These are phyloP conservation scores for Saturnispora quitensis DNA, from an alignment of 805 yeast species.

Conservation along the genomic window DNA sequence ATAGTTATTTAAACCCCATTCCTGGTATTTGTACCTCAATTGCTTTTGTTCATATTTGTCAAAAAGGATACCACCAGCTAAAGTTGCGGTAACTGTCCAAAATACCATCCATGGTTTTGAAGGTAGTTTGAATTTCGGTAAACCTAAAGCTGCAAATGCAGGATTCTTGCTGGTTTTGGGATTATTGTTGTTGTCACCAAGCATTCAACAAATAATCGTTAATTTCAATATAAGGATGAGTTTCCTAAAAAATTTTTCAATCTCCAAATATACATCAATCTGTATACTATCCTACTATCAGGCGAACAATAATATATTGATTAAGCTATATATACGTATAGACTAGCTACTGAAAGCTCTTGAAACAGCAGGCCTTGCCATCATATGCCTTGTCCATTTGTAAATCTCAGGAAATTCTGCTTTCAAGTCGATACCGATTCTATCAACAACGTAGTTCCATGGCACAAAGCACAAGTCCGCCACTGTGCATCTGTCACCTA, in stretches of 20 bases:
- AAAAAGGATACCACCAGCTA: slow-evolving; percentile 70
- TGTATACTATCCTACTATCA: not conserved
- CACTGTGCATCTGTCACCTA: slow-evolving; percentile 72
- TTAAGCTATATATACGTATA: not conserved
- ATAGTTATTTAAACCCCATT: slow-evolving; percentile 34
- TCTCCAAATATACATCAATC: not conserved
- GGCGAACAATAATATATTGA: not conserved
- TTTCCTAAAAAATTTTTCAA: not conserved
- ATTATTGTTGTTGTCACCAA: slow-evolving; percentile 3
- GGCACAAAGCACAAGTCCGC: slow-evolving; percentile 93
- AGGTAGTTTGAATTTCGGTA: slow-evolving; percentile 69
- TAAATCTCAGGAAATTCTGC: slow-evolving; percentile 90
- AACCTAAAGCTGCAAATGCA: slow-evolving; percentile 77
- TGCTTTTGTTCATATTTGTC: slow-evolving; percentile 68
- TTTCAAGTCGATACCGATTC: slow-evolving; percentile 82
- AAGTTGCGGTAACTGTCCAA: slow-evolving; percentile 56
- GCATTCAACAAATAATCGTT: not conserved
- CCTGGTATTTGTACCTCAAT: slow-evolving; percentile 50
- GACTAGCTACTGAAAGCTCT: slow-evolving; percentile 48
- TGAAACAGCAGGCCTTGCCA: slow-evolving; percentile 88
- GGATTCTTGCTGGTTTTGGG: slow-evolving; percentile 39
- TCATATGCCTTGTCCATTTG: slow-evolving; percentile 92
- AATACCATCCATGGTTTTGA: slow-evolving; percentile 91
- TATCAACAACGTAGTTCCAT: slow-evolving; percentile 92
- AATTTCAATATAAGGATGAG: not conserved